These are phyloP conservation scores for Grigorovia yakushimaensis DNA, from an alignment of 805 yeast species.

Conservation along the genomic window DNA sequence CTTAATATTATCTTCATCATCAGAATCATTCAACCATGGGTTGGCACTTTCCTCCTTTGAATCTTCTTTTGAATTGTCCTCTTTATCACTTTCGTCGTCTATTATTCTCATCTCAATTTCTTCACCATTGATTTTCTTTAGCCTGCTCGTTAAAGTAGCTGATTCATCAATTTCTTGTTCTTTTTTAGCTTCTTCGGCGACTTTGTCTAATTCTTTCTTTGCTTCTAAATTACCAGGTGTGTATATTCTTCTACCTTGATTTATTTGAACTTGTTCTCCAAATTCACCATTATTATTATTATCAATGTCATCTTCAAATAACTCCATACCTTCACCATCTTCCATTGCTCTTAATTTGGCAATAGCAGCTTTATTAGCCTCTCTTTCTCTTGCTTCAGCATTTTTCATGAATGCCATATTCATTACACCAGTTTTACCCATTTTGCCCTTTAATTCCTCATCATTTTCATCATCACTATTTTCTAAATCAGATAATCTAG, in stretches of 20 bases:
- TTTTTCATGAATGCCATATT: slow-evolving; percentile 93
- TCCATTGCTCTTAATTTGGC: slow-evolving; percentile 42
- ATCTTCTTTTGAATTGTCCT: slow-evolving; percentile 2
- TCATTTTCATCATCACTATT: slow-evolving; percentile 35
- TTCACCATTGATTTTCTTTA: slow-evolving; percentile 17
- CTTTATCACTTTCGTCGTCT: slow-evolving; percentile 8
- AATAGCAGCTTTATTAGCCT: slow-evolving; percentile 46
- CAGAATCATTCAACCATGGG: slow-evolving; percentile 41
- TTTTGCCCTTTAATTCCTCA: slow-evolving; percentile 30
- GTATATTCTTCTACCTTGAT: slow-evolving; percentile 74
- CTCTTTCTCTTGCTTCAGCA: slow-evolving; percentile 64
- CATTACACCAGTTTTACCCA: slow-evolving; percentile 83
- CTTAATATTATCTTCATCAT: slow-evolving; percentile 22
- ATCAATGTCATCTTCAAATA: slow-evolving; percentile 20
- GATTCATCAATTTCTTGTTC: slow-evolving; percentile 45
- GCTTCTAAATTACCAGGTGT: slow-evolving; percentile 41
- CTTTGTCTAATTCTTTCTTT: slow-evolving; percentile 27
- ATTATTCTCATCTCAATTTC: slow-evolving; percentile 4
- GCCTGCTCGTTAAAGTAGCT: slow-evolving; percentile 35
- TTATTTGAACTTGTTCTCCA: slow-evolving; percentile 42
- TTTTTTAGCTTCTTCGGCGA: slow-evolving; percentile 30
- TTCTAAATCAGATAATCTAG: slow-evolving; percentile 40
- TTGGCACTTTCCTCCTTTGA: slow-evolving; percentile 27
- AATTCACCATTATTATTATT: slow-evolving; percentile 27
- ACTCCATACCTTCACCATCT: slow-evolving; percentile 35